Conservation (phyloP, 352 stramenopile genomes). For the Globisporangium mamillatum region DNA sequence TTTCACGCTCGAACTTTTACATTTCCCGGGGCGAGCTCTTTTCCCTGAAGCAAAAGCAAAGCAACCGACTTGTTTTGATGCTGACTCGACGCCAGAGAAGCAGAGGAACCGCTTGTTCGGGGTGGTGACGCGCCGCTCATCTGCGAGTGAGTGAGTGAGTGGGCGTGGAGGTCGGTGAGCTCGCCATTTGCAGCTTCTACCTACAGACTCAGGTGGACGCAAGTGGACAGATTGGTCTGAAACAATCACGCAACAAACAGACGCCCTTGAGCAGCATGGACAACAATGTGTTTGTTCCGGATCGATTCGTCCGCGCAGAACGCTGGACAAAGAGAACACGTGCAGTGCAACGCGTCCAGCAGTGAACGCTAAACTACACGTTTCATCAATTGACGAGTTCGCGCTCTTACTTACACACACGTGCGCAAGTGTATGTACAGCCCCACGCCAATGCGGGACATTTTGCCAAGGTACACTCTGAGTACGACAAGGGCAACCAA, state of each 20-base stretch:
- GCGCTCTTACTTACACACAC: not conserved
- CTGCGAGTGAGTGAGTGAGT: not conserved
- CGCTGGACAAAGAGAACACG: not conserved
- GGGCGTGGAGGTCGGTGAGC: not conserved
- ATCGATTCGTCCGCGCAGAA: not conserved
- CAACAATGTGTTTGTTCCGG: not conserved
- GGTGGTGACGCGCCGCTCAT: not conserved
- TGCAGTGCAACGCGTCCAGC: not conserved
- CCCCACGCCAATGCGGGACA: not conserved
- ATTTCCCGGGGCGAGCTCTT: not conserved
- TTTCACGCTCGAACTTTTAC: conserved; percentile 6
- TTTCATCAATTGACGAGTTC: not conserved
- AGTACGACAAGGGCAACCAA: not conserved
- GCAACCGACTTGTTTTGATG: conserved; percentile 7
- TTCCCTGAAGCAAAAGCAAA: not conserved
- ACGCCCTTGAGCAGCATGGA: not conserved
- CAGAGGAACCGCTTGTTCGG: not conserved
- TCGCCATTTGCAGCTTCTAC: not conserved
- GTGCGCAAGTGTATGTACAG: not conserved
- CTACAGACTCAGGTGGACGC: not conserved
- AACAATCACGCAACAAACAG: not conserved
- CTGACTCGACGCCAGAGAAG: conserved; percentile 5
- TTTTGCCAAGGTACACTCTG: not conserved
- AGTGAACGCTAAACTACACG: not conserved
- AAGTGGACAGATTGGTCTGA: not conserved